Percentiles rank a stretch among this genome's conserved stretches.
Conservation (phyloP, 768 basidiomycete genomes). For the Suillus subluteus region DNA sequence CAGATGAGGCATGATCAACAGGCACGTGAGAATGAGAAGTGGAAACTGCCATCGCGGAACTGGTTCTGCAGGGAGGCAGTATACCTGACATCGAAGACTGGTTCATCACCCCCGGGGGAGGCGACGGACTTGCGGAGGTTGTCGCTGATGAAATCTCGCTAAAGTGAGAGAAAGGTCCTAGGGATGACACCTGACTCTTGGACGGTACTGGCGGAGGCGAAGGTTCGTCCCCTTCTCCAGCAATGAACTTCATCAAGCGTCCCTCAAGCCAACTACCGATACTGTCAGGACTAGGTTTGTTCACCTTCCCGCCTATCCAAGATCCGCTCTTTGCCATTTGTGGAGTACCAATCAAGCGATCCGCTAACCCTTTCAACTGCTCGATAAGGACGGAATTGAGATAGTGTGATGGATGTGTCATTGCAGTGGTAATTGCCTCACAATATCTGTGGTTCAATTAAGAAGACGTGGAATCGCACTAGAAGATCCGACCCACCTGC, state of each 20-base stretch:
- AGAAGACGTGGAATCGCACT: conserved; percentile 15
- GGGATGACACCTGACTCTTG: conserved; percentile 45
- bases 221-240: conserved; percentile 77
- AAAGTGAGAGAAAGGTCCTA: conserved; percentile 92
- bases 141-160: conserved; percentile 87
- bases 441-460: conserved; percentile 72
- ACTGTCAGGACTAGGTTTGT: conserved; percentile 89
- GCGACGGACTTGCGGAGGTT: conserved; percentile 76
- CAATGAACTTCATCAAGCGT: conserved; percentile 91
- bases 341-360: conserved; percentile 75
- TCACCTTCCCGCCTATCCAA: conserved; percentile 86
- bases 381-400: conserved; percentile 68
- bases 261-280: conserved; percentile 93
- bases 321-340: conserved; percentile 77
- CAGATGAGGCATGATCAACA: conserved; percentile 77
- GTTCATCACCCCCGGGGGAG: conserved; percentile 59
- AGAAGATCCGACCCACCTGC: conserved; percentile 52
- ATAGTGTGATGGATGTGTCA: conserved; percentile 66
- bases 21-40: conserved; percentile 50
- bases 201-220: conserved; percentile 39
- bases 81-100: conserved; percentile 35
- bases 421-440: conserved; percentile 78
- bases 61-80: conserved; percentile 58
- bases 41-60: conserved; percentile 69
- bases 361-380: conserved; percentile 76